Evolutionary conservation across 345 rosid genomes (phyloP).

Genomic region (Syzygium jambos): DNA sequence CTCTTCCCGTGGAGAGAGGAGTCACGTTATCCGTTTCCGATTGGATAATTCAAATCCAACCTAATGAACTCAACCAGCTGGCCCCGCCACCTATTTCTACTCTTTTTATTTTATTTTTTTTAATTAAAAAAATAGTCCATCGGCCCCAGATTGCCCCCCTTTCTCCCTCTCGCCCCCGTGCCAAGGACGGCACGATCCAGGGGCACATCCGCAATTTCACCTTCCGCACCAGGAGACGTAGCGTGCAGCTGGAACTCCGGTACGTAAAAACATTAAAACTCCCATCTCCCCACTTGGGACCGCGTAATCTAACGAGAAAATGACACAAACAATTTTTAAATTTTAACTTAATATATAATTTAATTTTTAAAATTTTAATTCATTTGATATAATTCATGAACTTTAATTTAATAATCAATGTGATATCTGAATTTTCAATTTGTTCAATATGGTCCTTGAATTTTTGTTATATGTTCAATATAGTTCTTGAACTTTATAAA

Average conservation of each 20-base stretch:
- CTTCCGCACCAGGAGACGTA: neutral
- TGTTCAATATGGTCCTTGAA: too few species aligned
- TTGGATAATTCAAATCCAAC: neutral
- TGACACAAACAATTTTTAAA: too few species aligned
- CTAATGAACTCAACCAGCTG: neutral
- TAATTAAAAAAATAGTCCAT: neutral
- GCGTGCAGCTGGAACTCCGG: neutral
- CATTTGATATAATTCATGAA: accelerated
- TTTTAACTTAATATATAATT: too few species aligned
- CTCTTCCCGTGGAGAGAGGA: neutral
- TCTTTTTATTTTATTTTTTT: accelerated
- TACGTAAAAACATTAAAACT: too few species aligned
- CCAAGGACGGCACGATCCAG: neutral
- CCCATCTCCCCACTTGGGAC: too few species aligned
- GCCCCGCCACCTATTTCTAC: neutral
- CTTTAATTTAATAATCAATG: too few species aligned
- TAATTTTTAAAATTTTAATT: too few species aligned
- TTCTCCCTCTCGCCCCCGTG: neutral
- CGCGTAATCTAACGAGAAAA: too few species aligned
- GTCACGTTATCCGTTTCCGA: neutral
- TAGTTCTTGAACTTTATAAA: too few species aligned
- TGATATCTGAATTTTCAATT: too few species aligned
- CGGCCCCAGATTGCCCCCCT: neutral
- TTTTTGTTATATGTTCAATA: too few species aligned
- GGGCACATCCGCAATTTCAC: neutral